Percentiles rank a stretch among this genome's conserved stretches.
phyloP scores from a whole-genome alignment of 2,329 filamentous ascomycete species.

The Akanthomyces lecanii region DNA sequence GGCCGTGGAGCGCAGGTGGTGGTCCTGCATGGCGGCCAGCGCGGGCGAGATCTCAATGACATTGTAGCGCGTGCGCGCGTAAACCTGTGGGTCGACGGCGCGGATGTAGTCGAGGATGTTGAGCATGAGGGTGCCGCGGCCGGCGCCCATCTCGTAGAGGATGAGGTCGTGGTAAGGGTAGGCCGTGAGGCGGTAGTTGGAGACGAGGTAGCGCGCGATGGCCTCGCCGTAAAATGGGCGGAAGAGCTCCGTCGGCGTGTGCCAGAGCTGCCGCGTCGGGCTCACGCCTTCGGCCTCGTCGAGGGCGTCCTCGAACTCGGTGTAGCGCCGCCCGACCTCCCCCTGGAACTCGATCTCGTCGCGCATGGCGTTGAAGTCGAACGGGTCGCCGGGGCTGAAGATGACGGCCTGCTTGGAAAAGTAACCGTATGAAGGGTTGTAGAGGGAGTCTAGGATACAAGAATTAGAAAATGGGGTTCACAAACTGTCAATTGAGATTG shows the following conservation, averaged over 20 bases:
- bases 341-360: constrained; percentile 84
- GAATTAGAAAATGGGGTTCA: neutral
- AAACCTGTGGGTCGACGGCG: constrained; percentile 82
- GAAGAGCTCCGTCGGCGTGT: constrained; percentile 96
- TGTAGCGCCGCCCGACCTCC: constrained; percentile 74
- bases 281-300: constrained; percentile 65
- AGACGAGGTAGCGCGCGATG: constrained; percentile 90
- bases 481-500: neutral
- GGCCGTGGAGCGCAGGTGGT: constrained; percentile 62
- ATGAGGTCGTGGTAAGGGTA: constrained; percentile 96
- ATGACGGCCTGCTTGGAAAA: constrained; percentile 96
- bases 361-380: constrained; percentile 75
- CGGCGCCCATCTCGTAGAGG: constrained; percentile 98
- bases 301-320: constrained; percentile 82
- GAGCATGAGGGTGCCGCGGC: constrained; percentile 94
- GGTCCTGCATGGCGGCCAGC: constrained; percentile 72
- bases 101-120: constrained; percentile 98
- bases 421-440: constrained; percentile 93
- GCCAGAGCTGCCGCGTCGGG: constrained; percentile 86
- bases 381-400: constrained; percentile 87
- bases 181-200: constrained; percentile 90
- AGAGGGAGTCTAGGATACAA: constrained; percentile 69
- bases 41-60: constrained; percentile 92
- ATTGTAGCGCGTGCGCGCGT: constrained; percentile 86
- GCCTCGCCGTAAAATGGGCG: constrained; percentile 95